Conservation (phyloP, 2,329 filamentous ascomycete genomes). For the Torrubiellomyces zombiae region DNA sequence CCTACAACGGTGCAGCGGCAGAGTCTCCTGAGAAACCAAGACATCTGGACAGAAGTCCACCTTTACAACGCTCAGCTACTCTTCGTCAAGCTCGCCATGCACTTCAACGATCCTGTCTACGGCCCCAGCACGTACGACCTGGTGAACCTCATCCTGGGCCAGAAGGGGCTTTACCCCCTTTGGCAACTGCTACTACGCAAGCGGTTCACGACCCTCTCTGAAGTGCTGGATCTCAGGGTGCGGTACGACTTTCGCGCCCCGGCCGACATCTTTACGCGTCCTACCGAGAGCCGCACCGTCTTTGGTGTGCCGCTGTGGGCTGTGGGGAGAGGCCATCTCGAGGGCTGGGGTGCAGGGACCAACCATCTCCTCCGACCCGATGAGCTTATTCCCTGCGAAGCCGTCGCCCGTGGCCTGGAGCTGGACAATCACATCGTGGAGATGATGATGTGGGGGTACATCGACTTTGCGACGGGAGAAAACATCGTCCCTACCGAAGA, state of each 20-base stretch:
- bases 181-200: constrained; percentile 43
- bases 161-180: constrained; percentile 36
- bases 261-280: constrained; percentile 10
- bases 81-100: constrained; percentile 56
- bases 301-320: constrained; percentile 34
- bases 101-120: constrained; percentile 45
- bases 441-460: constrained; percentile 47
- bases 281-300: constrained; percentile 14
- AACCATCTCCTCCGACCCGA: constrained; percentile 37
- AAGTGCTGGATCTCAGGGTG: constrained; percentile 39
- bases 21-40: constrained; percentile 31
- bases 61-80: constrained; percentile 47
- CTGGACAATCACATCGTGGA: constrained; percentile 35
- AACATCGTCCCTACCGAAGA: constrained; percentile 33
- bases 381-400: constrained; percentile 40
- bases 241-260: constrained; percentile 36
- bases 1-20: constrained; percentile 37
- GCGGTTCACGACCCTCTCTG: constrained; percentile 27
- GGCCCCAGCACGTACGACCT: constrained; percentile 33
- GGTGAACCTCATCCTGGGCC: constrained; percentile 41
- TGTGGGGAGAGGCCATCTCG: constrained; percentile 34
- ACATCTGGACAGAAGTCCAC: constrained; percentile 41
- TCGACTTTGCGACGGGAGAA: constrained; percentile 33
- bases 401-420: constrained; percentile 30
- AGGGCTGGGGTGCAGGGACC: constrained; percentile 36